Evolutionary conservation across 1,139 yeast genomes (phyloP).

Genomic region (Suhomyces taliae): DNA sequence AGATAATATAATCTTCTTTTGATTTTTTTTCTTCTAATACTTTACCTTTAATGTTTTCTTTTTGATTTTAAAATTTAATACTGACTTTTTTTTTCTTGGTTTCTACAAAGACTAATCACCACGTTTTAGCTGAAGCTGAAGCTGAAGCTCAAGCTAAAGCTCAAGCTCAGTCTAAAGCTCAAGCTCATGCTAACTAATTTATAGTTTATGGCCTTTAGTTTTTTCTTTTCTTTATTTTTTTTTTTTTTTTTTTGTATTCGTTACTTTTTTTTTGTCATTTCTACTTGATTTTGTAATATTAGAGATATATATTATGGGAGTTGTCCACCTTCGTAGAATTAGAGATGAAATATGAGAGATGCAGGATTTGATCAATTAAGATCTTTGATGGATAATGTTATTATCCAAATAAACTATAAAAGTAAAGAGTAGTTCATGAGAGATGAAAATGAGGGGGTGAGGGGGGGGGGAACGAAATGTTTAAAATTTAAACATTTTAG

Average conservation of each 20-base stretch:
- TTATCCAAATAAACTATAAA: conserved; percentile 4
- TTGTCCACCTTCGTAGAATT: conserved; percentile 5
- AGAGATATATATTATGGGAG: not conserved
- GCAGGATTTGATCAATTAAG: conserved; percentile 3
- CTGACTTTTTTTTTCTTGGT: too few relatives aligned
- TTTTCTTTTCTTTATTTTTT: too few relatives aligned
- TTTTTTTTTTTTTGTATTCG: too few relatives aligned
- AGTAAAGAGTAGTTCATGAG: conserved; percentile 6
- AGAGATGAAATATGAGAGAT: conserved; percentile 10
- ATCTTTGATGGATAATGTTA: not conserved
- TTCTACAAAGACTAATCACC: too few relatives aligned
- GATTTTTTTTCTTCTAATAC: too few relatives aligned
- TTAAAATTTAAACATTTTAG: not conserved
- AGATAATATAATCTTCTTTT: not conserved
- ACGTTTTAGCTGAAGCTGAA: not conserved
- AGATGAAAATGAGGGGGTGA: not conserved
- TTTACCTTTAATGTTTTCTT: not conserved
- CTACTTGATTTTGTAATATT: not conserved
- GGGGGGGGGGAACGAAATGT: not conserved
- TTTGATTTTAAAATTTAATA: too few relatives aligned
- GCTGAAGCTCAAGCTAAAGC: too few relatives aligned
- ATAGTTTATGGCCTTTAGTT: not conserved
- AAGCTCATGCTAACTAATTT: too few relatives aligned
- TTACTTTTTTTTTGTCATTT: too few relatives aligned
- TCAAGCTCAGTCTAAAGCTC: too few relatives aligned